Evolutionary conservation across 768 basidiomycete species (phyloP).

Genomic region (Artomyces pyxidatus): DNA sequence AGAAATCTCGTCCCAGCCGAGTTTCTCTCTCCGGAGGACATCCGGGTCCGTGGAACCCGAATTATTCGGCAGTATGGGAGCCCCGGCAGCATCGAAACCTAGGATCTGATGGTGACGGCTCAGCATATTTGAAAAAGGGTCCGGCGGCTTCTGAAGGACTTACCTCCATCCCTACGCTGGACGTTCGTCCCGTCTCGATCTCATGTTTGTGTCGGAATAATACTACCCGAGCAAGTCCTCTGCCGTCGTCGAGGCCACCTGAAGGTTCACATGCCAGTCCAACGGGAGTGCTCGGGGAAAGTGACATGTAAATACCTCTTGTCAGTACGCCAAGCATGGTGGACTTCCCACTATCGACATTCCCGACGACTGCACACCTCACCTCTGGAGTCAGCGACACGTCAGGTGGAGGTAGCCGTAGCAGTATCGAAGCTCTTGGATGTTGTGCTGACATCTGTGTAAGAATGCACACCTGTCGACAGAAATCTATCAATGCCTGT

Average conservation of each 20-base stretch:
- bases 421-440: constrained; percentile 50
- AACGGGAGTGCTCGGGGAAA: constrained; percentile 10
- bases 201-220: constrained; percentile 98
- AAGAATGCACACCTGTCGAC: constrained; percentile 45
- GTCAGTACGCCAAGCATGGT: constrained; percentile 93
- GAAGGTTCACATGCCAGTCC: constrained; percentile 9
- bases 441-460: constrained; percentile 38
- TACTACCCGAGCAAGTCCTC: constrained; percentile 76
- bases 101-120: constrained; percentile 51
- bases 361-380: constrained; percentile 92
- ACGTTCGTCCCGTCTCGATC: constrained; percentile 90
- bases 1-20: constrained; percentile 95
- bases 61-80: constrained; percentile 68
- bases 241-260: constrained; percentile 77
- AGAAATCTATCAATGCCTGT: not conserved
- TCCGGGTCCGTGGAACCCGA: constrained; percentile 51
- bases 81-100: constrained; percentile 73
- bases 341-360: constrained; percentile 90
- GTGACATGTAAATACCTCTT: constrained; percentile 64
- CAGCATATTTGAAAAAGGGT: not conserved
- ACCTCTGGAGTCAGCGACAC: constrained; percentile 84
- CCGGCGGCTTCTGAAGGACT: constrained; percentile 9
- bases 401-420: constrained; percentile 69
- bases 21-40: constrained; percentile 69
- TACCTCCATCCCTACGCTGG: constrained; percentile 96